phyloP scores from a whole-genome alignment of 306 rosid genomes.

The Hippophae tibetana region DNA sequence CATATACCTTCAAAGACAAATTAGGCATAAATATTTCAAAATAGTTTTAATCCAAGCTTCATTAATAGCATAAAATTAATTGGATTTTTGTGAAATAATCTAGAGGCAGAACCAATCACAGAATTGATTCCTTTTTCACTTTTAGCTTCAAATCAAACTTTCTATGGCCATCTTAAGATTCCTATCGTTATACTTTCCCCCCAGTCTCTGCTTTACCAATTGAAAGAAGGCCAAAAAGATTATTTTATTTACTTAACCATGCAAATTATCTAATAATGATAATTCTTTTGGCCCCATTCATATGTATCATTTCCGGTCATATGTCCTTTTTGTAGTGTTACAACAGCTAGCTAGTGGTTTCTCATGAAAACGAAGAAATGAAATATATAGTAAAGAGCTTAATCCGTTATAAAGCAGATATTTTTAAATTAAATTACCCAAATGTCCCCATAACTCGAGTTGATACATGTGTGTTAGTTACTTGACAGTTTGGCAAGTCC shows the following conservation, averaged over 20 bases:
- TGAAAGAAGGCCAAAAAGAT: too few species aligned
- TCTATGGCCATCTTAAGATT: background rate
- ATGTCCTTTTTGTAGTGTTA: too few species aligned
- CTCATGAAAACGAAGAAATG: too few species aligned
- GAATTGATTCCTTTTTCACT: background rate
- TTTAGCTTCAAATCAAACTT: background rate
- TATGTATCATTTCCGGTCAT: too few species aligned
- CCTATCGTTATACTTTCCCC: background rate
- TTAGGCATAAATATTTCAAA: background rate
- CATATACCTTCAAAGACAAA: conserved; percentile 54
- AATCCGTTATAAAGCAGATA: too few species aligned
- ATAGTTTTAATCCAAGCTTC: background rate
- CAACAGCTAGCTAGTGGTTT: too few species aligned
- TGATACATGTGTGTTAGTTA: conserved; percentile 69
- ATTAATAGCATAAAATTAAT: background rate
- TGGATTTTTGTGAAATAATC: conserved; percentile 4
- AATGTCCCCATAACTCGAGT: conserved; percentile 98
- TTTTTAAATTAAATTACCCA: conserved; percentile 41
- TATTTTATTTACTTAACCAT: too few species aligned
- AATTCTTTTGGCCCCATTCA: too few species aligned
- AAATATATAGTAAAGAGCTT: background rate
- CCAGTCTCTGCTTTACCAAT: background rate
- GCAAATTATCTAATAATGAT: too few species aligned
- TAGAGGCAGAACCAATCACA: background rate
- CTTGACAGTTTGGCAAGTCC: conserved; percentile 86